phyloP scores from a whole-genome alignment of 1,284 basidiomycete genomes.

The Xerocomus minutiporus region DNA sequence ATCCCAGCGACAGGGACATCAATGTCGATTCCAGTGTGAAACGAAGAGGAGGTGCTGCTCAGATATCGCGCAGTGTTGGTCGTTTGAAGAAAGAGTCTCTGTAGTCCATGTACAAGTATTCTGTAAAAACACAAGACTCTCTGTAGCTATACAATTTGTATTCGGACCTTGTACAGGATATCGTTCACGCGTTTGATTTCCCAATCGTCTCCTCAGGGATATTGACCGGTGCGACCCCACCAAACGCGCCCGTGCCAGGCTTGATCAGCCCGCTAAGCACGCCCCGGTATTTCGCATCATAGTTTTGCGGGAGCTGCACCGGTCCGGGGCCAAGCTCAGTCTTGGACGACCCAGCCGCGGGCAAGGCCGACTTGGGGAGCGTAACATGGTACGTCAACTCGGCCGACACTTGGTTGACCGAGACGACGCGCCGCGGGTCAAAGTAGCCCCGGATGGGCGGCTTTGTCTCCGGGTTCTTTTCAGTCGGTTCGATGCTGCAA shows the following conservation, averaged over 20 bases:
- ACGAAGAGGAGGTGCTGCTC: too few relatives aligned
- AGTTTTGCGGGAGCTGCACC: constrained; percentile 10
- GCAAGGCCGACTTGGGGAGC: constrained; percentile 24
- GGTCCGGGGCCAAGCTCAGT: constrained; percentile 22
- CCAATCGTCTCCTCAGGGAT: too few relatives aligned
- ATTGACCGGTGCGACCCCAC: neutral
- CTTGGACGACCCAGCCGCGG: constrained; percentile 16
- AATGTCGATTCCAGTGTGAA: too few relatives aligned
- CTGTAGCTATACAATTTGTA: too few relatives aligned
- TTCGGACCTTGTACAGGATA: too few relatives aligned
- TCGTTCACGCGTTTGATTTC: too few relatives aligned
- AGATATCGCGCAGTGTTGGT: too few relatives aligned
- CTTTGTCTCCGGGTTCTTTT: constrained; percentile 19
- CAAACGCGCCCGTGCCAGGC: neutral
- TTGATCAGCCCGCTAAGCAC: neutral
- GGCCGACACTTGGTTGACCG: constrained; percentile 29
- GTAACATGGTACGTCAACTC: constrained; percentile 22
- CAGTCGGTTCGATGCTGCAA: constrained; percentile 28
- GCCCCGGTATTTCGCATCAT: neutral
- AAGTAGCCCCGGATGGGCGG: constrained; percentile 26
- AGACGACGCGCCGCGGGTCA: constrained; percentile 26
- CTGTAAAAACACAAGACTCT: too few relatives aligned
- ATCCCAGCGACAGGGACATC: too few relatives aligned
- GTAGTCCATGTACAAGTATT: too few relatives aligned
- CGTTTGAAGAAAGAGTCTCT: too few relatives aligned